phyloP scores from a whole-genome alignment of 371 early-diverging fungal genomes.

The Mortierella sp. region DNA sequence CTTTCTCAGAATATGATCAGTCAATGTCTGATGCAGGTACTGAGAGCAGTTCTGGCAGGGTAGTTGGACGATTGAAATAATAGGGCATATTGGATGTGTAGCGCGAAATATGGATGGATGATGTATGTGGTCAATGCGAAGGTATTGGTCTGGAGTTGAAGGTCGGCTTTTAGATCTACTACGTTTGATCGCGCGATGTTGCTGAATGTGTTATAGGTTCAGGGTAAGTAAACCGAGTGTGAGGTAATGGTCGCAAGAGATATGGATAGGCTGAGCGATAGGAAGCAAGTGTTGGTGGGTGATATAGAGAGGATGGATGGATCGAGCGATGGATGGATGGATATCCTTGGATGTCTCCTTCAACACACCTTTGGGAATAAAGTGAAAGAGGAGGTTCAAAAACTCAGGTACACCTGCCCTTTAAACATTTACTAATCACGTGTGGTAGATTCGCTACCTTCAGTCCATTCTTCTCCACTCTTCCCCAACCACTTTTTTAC shows the following conservation, averaged over 20 bases:
- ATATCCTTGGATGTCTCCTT: neutral
- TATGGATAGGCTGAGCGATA: too few relatives aligned
- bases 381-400: slow-evolving; percentile 8
- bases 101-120: neutral
- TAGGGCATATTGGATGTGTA: neutral
- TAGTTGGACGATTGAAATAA: slow-evolving; percentile 6
- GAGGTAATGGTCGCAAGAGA: too few relatives aligned
- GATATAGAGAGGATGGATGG: slow-evolving; percentile 14
- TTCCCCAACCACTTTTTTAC: neutral
- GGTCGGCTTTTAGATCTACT: too few relatives aligned
- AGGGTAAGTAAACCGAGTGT: too few relatives aligned
- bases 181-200: too few relatives aligned
- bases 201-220: too few relatives aligned
- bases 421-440: neutral
- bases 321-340: slow-evolving; percentile 26
- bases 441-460: neutral
- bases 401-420: neutral
- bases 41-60: slow-evolving; percentile 12
- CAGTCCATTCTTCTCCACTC: neutral
- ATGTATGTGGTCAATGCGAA: neutral
- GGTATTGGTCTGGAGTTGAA: too few relatives aligned
- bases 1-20: neutral
- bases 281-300: too few relatives aligned
- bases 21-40: neutral
- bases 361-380: slow-evolving; percentile 31